Evolutionary conservation across 306 rosid species (phyloP), one percentile per base, ranked within the genome.

Genomic region (Vigna trinervia): DNA sequence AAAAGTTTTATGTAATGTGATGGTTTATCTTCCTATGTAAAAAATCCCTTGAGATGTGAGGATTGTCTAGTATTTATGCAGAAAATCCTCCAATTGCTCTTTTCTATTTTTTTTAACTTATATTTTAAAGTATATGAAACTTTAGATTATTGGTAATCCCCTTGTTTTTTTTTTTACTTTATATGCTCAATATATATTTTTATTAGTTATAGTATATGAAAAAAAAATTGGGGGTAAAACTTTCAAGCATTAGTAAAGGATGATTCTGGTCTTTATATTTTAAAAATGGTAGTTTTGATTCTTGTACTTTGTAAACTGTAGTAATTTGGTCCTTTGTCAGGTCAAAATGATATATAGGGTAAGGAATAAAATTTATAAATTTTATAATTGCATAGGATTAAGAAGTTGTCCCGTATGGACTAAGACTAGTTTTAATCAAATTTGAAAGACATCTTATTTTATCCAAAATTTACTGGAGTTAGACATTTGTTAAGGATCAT

Each of bases 1-100:
- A 92, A 90, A 86, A 83, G 82, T 85, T 80, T 54, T 69, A 70
- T 86, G 80, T 82, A 17, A 45, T 54, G 83, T 61, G 80, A 80
- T 85, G 58, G 62, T 77, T 56, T 87, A 79, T 78, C 79, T 67
- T 70, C 85, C n/a, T 85, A 63, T 85, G 81, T 79, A 69, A 81
- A 68, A 36, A 85, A 82, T 78, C 80, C 76, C 47, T 70, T 12
- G 30, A 46, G 78, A 20, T 78, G 61, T 62, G 82, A 74, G 82
- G 86, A 70, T 79, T 73, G 17, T 76, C 30, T 66, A 46, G 66
- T 71, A 64, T 70, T 71, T 77, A 53, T 77, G 54, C 74, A 71
- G 78, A 71, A 62, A 71, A 76, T 56, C 48, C 64, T 20, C 45
- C 78, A 53, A 78, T 69, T 50, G 50, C n/a, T 61, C n/a, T 43